Base-by-base conservation (phyloP, 2,329 filamentous ascomycete genomes). In the Phyllosticta ampelicida region DNA sequence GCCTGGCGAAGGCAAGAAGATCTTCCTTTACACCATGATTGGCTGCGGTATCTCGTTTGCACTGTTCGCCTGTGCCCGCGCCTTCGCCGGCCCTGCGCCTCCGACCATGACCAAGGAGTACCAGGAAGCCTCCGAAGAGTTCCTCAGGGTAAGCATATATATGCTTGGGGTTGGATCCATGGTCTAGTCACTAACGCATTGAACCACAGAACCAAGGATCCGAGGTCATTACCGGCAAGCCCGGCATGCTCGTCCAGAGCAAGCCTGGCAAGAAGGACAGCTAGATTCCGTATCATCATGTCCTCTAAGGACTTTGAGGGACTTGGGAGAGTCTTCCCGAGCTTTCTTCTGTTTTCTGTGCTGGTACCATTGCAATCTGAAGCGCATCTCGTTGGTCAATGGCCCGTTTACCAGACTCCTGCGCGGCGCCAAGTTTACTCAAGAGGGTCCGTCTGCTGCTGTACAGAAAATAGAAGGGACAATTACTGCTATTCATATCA, bases 101-200 rank as follows among this genome's bases (percentile, higher is more conserved):
- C 79, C 80, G 74, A 95, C 92, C 69, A 95, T 99, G 91, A 92
- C 80, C 78, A 88, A 89, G 81, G 94, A 99, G 78, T 97, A 88
- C 84, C 90, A 99, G 80, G 90, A 97, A 80, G 87, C 87, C 67
- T 82, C 86, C 66, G 96, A 99, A 77, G 94, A 96, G 80, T 94
- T 88, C 76, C 81, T 96, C 74, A 91, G 85, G 83, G 92, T 95
- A 78, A 44, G 36, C 36, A 44, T 44, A 44, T 44, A 44, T 18
- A 53, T 29, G 13, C 13, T n/a, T 44, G 13, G 36, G 2, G 8
- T 44, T 18, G 21, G 50, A 20, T 20, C 20, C 54, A 54, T 51
- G 19, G 44, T 29, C 30, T 48, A 58, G 13, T 30, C 56, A 23
- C 61, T 62, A 54, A 62, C 63, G 60, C 49, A 29, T 28, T 29